Conservation (phyloP, 2,329 filamentous ascomycete species). For the Alternaria tenuissima region DNA sequence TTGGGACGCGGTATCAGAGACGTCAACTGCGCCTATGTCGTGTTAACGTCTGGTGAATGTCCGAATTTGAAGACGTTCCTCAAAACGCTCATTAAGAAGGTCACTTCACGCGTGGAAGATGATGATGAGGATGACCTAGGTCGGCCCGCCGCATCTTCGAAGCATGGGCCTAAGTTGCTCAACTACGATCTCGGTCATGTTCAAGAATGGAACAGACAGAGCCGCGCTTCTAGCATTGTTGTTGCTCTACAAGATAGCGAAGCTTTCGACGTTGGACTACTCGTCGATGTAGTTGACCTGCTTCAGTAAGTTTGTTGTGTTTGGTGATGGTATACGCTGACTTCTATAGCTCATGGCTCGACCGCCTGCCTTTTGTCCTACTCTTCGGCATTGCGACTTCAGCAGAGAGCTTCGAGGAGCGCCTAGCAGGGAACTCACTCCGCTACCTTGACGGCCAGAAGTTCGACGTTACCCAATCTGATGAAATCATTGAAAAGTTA, state of each 20-base stretch:
- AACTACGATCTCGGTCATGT: slow-evolving; percentile 82
- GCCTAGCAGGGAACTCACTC: slow-evolving; percentile 73
- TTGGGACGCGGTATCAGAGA: slow-evolving; percentile 59
- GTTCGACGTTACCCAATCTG: slow-evolving; percentile 79
- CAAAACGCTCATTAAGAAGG: slow-evolving; percentile 76
- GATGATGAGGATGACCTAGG: slow-evolving; percentile 58
- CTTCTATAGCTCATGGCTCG: slow-evolving; percentile 67
- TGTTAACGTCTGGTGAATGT: slow-evolving; percentile 74
- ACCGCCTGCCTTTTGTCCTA: slow-evolving; percentile 78
- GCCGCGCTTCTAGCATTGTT: slow-evolving; percentile 67
- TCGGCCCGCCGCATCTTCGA: slow-evolving; percentile 22
- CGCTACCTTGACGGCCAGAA: slow-evolving; percentile 73
- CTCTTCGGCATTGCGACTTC: slow-evolving; percentile 85
- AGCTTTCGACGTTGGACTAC: slow-evolving; percentile 76
- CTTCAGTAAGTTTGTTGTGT: slow-evolving; percentile 63
- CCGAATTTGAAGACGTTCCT: slow-evolving; percentile 75
- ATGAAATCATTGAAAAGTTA: slow-evolving; percentile 74
- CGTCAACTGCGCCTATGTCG: slow-evolving; percentile 65
- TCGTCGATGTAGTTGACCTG: slow-evolving; percentile 74
- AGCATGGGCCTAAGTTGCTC: slow-evolving; percentile 71
- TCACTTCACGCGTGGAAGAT: slow-evolving; percentile 64
- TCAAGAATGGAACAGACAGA: slow-evolving; percentile 65
- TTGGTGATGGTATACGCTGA: slow-evolving; percentile 26
- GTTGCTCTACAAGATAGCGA: slow-evolving; percentile 83
- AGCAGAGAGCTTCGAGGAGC: slow-evolving; percentile 78